These are phyloP conservation scores for Nemania diffusa DNA, from an alignment of 2,329 filamentous ascomycete species.

Conservation along the genomic window DNA sequence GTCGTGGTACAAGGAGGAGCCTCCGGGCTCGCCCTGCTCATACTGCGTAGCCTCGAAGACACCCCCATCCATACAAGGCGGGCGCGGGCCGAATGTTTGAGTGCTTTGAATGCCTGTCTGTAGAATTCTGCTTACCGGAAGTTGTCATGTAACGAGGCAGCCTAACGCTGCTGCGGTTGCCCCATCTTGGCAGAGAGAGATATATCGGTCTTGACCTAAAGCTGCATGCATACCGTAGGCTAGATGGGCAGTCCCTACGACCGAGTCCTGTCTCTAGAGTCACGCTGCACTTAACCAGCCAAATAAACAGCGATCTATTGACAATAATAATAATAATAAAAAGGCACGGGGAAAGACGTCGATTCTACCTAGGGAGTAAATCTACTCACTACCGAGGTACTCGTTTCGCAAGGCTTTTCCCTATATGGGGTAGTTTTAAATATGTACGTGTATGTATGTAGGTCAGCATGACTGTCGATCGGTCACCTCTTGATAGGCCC, in stretches of 20 bases:
- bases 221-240: background rate
- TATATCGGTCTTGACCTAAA: slow-evolving; percentile 8
- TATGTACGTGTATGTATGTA: background rate
- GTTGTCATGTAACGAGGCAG: slow-evolving; percentile 7
- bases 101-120: background rate
- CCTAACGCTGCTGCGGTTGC: slow-evolving; percentile 8
- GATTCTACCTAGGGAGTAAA: background rate
- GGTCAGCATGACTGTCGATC: slow-evolving; percentile 18
- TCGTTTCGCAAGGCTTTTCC: background rate
- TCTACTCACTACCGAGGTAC: background rate
- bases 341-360: background rate
- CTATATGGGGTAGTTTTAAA: background rate
- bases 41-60: background rate
- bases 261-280: background rate
- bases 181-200: background rate
- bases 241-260: background rate
- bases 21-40: background rate
- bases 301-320: background rate
- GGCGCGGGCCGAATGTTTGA: background rate
- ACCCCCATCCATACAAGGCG: background rate
- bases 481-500: slow-evolving; percentile 11
- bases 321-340: background rate
- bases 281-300: slow-evolving; percentile 18
- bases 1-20: background rate
- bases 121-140: slow-evolving; percentile 7